Conservation (phyloP, 139 green algal species). For the Pleodorina starrii region DNA sequence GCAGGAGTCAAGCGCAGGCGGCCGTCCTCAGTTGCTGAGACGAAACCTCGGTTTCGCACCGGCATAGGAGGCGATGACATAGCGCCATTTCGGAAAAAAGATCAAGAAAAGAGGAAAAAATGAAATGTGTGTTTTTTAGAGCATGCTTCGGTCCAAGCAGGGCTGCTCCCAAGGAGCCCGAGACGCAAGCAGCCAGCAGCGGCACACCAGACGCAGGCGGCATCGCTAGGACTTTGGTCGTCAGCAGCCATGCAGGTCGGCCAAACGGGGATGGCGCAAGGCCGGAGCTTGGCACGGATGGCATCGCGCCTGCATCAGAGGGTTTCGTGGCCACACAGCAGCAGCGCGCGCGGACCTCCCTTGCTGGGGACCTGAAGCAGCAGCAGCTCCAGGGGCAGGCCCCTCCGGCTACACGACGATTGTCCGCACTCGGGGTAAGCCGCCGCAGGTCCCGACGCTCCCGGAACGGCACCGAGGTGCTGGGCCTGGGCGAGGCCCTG, state of each 20-base stretch:
- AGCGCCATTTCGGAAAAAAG: not conserved
- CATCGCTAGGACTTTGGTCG: not conserved
- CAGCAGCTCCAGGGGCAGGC: not conserved
- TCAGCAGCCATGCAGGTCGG: not conserved
- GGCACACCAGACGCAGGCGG: not conserved
- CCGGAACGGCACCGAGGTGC: not conserved
- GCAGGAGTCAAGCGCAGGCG: not conserved
- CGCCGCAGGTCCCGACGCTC: no score
- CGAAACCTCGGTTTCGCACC: not conserved
- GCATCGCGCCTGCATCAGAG: not conserved
- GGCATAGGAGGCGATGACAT: not conserved
- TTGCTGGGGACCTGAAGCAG: not conserved
- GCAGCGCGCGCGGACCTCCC: not conserved
- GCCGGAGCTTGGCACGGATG: not conserved
- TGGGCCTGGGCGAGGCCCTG: not conserved
- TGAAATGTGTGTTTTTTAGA: not conserved
- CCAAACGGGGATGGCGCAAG: not conserved
- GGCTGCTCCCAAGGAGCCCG: not conserved
- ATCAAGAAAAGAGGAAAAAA: not conserved
- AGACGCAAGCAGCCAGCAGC: not conserved
- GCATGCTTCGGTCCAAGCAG: not conserved
- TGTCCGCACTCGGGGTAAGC: not conserved
- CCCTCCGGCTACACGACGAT: no score
- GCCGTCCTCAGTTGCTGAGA: not conserved
- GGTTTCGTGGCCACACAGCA: not conserved